Percentiles rank a stretch among this genome's conserved stretches.
These are phyloP conservation scores for Mortierella sp. DNA, from an alignment of 371 early-diverging fungal genomes.

Conservation along the genomic window DNA sequence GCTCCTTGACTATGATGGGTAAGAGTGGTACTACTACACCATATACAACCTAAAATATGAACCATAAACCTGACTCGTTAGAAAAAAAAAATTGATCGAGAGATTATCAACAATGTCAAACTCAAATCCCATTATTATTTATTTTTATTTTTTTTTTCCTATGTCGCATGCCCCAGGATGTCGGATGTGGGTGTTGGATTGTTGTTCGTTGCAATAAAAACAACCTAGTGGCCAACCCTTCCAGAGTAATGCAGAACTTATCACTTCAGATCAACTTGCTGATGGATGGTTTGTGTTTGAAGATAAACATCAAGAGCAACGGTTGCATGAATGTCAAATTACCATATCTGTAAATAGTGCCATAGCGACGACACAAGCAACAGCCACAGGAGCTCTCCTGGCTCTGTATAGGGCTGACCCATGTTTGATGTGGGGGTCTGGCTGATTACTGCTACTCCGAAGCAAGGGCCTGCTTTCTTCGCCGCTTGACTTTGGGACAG, in stretches of 20 bases:
- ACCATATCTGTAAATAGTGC: conserved; percentile 68
- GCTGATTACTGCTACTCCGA: background rate
- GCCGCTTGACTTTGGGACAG: conserved; percentile 32
- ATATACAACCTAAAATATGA: conserved; percentile 75
- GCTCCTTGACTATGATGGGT: conserved; percentile 79
- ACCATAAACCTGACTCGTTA: background rate
- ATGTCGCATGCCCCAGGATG: background rate
- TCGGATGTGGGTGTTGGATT: background rate
- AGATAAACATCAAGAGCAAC: conserved; percentile 2
- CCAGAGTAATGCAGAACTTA: background rate
- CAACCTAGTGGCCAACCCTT: background rate
- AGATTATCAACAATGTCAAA: conserved; percentile 17
- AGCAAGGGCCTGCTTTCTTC: conserved; percentile 39
- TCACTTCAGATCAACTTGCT: background rate
- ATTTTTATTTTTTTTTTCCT: background rate
- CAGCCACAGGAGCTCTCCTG: conserved; percentile 60
- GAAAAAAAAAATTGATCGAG: background rate
- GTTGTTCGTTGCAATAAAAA: background rate
- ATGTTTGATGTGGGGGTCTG: background rate
- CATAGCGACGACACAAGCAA: conserved; percentile 69
- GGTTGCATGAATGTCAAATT: background rate
- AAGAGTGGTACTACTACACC: conserved; percentile 88
- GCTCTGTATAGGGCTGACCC: conserved; percentile 47
- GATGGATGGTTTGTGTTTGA: background rate
- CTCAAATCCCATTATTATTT: conserved; percentile 4